These are phyloP conservation scores for Salvia miltiorrhiza DNA, from an alignment of 257 asterid species.

Conservation along the genomic window DNA sequence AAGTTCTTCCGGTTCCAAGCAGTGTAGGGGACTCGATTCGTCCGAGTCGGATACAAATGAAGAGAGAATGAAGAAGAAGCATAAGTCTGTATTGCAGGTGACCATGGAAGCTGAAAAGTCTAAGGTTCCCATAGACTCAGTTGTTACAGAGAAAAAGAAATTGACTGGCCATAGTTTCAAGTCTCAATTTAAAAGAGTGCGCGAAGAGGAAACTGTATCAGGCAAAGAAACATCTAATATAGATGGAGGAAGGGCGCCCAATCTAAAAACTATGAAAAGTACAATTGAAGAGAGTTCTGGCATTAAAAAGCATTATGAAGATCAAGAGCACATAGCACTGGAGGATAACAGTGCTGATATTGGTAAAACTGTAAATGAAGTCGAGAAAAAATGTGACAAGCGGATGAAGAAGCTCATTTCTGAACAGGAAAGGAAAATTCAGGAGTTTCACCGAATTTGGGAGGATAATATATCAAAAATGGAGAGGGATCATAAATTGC, in stretches of 20 bases:
- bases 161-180: slow-evolving; percentile 36
- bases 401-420: slow-evolving; percentile 36
- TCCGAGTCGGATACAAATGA: background rate
- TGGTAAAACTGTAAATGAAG: slow-evolving; percentile 17
- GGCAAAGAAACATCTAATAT: slow-evolving; percentile 27
- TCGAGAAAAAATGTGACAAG: slow-evolving; percentile 36
- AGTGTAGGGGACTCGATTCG: background rate
- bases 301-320: too few relatives aligned
- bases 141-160: slow-evolving; percentile 37
- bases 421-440: slow-evolving; percentile 40
- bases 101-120: slow-evolving; percentile 32
- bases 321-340: slow-evolving; percentile 8
- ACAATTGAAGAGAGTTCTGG: too few relatives aligned
- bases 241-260: slow-evolving; percentile 16
- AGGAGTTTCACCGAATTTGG: slow-evolving; percentile 41
- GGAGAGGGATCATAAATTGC: slow-evolving; percentile 37
- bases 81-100: slow-evolving; percentile 25
- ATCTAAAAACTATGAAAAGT: slow-evolving; percentile 16
- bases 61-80: slow-evolving; percentile 16
- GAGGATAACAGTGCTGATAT: slow-evolving; percentile 14
- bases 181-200: slow-evolving; percentile 24
- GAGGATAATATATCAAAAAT: slow-evolving; percentile 33
- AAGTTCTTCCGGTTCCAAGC: background rate
- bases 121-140: slow-evolving; percentile 26
- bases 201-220: slow-evolving; percentile 1